Evolutionary conservation across 306 rosid species (phyloP).

Genomic region (Cucurbita pepo): DNA sequence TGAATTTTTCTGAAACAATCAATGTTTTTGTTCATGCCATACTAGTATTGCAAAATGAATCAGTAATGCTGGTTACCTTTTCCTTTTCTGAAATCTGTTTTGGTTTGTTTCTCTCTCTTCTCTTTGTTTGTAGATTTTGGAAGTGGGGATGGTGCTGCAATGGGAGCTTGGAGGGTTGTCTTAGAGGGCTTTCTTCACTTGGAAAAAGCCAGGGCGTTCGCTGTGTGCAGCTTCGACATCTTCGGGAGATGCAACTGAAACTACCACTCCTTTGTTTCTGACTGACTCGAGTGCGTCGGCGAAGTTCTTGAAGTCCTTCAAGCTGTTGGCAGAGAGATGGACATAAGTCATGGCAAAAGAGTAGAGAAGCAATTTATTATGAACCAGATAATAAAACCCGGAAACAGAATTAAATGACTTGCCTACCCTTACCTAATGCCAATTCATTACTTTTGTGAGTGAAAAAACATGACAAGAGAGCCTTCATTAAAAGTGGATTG

Average conservation of each 20-base stretch:
- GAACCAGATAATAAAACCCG: neutral
- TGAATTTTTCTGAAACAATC: neutral
- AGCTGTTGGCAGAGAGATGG: constrained; percentile 22
- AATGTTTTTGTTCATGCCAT: neutral
- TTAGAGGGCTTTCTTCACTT: constrained; percentile 73
- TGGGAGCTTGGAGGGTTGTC: neutral
- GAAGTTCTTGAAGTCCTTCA: constrained; percentile 81
- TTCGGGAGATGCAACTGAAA: constrained; percentile 87
- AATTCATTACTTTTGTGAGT: too few species aligned
- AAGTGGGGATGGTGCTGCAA: neutral
- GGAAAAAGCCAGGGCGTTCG: constrained; percentile 50
- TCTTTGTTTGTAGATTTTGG: neutral
- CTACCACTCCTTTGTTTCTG: constrained; percentile 71
- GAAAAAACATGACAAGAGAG: too few species aligned
- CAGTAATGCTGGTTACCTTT: neutral
- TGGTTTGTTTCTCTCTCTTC: neutral
- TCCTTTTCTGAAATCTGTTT: neutral
- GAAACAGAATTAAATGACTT: neutral
- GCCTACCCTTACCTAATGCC: neutral
- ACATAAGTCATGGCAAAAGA: neutral
- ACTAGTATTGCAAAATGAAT: neutral
- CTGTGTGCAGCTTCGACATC: constrained; percentile 66
- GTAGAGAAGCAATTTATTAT: neutral
- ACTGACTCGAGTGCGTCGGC: constrained; percentile 55
- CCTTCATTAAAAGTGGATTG: too few species aligned